These are phyloP conservation scores for Quercus mongolica DNA, from an alignment of 306 rosid genomes.

Conservation along the genomic window DNA sequence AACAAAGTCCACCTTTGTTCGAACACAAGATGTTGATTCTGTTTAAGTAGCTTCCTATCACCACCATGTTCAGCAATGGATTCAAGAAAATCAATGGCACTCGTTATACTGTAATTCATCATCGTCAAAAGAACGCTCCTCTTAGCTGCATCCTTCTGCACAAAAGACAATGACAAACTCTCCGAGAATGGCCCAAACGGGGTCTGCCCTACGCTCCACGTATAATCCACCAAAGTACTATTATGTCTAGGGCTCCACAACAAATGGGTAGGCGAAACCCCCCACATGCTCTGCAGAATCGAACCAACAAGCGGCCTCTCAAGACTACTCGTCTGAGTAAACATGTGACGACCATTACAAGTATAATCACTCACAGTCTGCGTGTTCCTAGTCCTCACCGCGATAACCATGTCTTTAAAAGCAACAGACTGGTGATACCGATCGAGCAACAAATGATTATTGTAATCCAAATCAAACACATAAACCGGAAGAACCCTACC, in stretches of 20 bases:
- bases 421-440: slow-evolving; percentile 90
- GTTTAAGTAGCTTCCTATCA: slow-evolving; percentile 69
- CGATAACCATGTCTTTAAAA: slow-evolving; percentile 93
- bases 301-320: slow-evolving; percentile 92
- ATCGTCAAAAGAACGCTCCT: slow-evolving; percentile 81
- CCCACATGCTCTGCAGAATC: slow-evolving; percentile 97
- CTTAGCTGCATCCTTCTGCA: slow-evolving; percentile 91
- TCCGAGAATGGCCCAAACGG: slow-evolving; percentile 95
- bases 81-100: slow-evolving; percentile 68
- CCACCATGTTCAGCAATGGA: slow-evolving; percentile 82
- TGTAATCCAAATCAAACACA: slow-evolving; percentile 79
- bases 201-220: slow-evolving; percentile 97
- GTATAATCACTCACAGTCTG: slow-evolving; percentile 96
- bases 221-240: slow-evolving; percentile 79
- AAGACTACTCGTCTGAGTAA: slow-evolving; percentile 66
- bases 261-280: slow-evolving; percentile 87
- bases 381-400: slow-evolving; percentile 74
- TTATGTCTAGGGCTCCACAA: slow-evolving; percentile 88
- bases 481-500: slow-evolving; percentile 82
- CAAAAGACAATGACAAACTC: slow-evolving; percentile 64
- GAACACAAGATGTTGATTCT: slow-evolving; percentile 65
- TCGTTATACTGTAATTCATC: slow-evolving; percentile 58
- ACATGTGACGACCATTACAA: slow-evolving; percentile 82
- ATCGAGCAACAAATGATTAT: slow-evolving; percentile 56
- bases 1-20: slow-evolving; percentile 82